Percentiles rank a stretch among this genome's conserved stretches.
Evolutionary conservation across 2,329 filamentous ascomycete species (phyloP).

Genomic region (Hirsutella rhossiliensis): DNA sequence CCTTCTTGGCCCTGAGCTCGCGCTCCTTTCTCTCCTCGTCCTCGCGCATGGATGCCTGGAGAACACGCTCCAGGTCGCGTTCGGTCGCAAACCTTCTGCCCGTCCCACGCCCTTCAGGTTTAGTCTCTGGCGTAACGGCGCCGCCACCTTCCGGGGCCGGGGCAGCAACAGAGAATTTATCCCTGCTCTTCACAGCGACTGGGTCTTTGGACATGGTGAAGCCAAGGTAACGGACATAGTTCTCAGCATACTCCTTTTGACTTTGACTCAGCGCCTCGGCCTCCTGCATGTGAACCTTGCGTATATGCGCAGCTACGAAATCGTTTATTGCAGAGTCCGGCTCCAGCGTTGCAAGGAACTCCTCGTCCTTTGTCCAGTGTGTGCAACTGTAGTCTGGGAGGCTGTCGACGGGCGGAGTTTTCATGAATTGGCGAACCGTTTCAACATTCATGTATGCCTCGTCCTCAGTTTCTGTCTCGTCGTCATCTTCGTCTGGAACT

Average conservation of each 20-base stretch:
- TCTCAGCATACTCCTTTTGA: slow-evolving; percentile 30
- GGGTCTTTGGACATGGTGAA: slow-evolving; percentile 46
- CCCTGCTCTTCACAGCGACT: slow-evolving; percentile 40
- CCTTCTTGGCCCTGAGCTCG: slow-evolving; percentile 50
- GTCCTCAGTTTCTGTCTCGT: slow-evolving; percentile 43
- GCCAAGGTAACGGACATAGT: slow-evolving; percentile 39
- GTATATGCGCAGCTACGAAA: slow-evolving; percentile 34
- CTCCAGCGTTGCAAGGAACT: slow-evolving; percentile 30
- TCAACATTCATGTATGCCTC: slow-evolving; percentile 37
- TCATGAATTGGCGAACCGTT: slow-evolving; percentile 36
- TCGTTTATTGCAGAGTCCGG: slow-evolving; percentile 26
- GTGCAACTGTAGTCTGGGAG: slow-evolving; percentile 34
- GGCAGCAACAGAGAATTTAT: slow-evolving; percentile 34
- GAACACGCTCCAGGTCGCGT: slow-evolving; percentile 57
- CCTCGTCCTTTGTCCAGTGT: slow-evolving; percentile 35
- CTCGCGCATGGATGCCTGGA: slow-evolving; percentile 60
- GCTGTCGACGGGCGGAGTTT: slow-evolving; percentile 42
- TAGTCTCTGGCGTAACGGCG: slow-evolving; percentile 37
- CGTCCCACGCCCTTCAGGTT: slow-evolving; percentile 41
- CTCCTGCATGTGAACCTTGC: slow-evolving; percentile 25
- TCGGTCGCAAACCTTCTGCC: slow-evolving; percentile 55
- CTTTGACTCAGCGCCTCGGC: slow-evolving; percentile 24
- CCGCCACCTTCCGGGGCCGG: slow-evolving; percentile 21
- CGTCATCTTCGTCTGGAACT: slow-evolving; percentile 35
- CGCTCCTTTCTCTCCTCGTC: slow-evolving; percentile 60